phyloP scores from a whole-genome alignment of 345 rosid species.

The Brassica carinata region DNA sequence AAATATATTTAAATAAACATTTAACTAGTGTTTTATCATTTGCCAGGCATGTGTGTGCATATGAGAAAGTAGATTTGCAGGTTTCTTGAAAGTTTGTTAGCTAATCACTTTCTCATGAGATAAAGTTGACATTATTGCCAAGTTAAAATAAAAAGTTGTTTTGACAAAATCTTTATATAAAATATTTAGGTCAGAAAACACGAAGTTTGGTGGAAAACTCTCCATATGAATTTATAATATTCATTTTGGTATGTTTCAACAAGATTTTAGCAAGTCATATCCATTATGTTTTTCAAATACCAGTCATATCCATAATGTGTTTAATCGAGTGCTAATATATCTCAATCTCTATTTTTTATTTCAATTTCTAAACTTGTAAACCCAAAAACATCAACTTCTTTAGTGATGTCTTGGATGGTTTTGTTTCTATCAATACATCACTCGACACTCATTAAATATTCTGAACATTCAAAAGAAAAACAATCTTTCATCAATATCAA shows the following conservation, averaged over 20 bases:
- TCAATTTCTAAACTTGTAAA: neutral
- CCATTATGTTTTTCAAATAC: neutral
- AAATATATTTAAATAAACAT: neutral
- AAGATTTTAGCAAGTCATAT: neutral
- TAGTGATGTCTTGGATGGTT: neutral
- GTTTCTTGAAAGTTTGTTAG: conserved; percentile 40
- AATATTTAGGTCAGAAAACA: conserved; percentile 29
- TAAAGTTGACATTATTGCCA: conserved; percentile 31
- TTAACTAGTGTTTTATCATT: conserved; percentile 5
- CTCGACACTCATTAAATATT: neutral
- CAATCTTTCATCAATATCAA: neutral
- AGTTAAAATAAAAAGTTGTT: conserved; percentile 18
- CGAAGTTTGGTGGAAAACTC: conserved; percentile 24
- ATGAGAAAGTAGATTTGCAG: conserved; percentile 29
- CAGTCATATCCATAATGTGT: neutral
- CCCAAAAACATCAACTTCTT: neutral
- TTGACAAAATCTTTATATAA: conserved; percentile 9
- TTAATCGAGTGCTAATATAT: neutral
- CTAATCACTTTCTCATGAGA: conserved; percentile 34
- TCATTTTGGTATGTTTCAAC: neutral
- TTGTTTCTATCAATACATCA: neutral
- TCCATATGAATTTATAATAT: conserved; percentile 9
- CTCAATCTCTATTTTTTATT: neutral
- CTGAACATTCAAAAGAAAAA: neutral
- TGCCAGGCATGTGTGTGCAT: conserved; percentile 21